Evolutionary conservation across 148 eudicot species (phyloP).

Genomic region (Chenopodium suecicum): DNA sequence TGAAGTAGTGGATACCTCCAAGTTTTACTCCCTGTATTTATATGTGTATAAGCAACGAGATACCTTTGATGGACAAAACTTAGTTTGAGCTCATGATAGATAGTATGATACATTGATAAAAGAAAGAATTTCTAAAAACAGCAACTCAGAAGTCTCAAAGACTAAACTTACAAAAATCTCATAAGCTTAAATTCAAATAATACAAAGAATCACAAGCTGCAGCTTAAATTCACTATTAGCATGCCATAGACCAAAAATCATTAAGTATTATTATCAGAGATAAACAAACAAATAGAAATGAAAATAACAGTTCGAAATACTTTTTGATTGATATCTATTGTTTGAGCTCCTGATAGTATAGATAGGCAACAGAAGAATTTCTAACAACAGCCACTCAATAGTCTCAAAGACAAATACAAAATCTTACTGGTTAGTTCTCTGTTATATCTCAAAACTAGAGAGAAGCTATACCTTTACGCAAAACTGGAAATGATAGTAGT

Average conservation of each 20-base stretch:
- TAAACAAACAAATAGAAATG: neutral
- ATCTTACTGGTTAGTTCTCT: neutral
- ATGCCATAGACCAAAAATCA: neutral
- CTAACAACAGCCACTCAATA: neutral
- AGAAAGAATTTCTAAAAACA: too few relatives aligned
- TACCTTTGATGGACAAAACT: too few relatives aligned
- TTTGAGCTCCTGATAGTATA: neutral
- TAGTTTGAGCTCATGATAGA: too few relatives aligned
- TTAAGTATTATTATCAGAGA: neutral
- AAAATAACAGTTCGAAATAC: neutral
- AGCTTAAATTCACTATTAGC: neutral
- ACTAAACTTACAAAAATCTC: too few relatives aligned
- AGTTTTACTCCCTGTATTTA: too few relatives aligned
- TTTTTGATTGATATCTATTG: neutral
- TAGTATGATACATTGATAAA: too few relatives aligned
- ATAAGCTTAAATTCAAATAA: too few relatives aligned
- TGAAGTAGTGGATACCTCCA: too few relatives aligned
- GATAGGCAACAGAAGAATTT: neutral
- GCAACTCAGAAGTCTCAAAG: too few relatives aligned
- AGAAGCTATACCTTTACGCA: neutral
- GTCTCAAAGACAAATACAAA: neutral
- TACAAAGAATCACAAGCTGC: too few relatives aligned
- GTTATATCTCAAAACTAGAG: neutral
- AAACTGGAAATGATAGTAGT: neutral
- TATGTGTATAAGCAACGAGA: too few relatives aligned